A percentile compares a stretch with the other conserved stretches of the same genome.
Conservation (phyloP, 768 basidiomycete species). For the Galerina sulciceps region DNA sequence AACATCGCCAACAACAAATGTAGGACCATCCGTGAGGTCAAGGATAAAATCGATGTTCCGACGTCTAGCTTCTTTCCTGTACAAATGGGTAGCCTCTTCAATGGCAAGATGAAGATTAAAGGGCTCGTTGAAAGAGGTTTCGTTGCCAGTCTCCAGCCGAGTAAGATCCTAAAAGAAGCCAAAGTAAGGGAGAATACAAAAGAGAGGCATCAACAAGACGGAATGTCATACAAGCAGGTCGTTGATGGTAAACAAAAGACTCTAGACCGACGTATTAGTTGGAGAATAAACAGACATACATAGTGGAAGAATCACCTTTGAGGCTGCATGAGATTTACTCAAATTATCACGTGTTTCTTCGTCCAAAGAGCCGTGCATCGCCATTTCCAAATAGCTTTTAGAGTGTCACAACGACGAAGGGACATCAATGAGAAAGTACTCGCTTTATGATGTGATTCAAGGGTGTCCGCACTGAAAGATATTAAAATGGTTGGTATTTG, state of each 20-base stretch:
- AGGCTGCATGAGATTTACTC: constrained; percentile 72
- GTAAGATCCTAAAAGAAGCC: constrained; percentile 62
- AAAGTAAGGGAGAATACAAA: not conserved
- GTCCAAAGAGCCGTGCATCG: constrained; percentile 76
- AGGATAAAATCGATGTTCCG: constrained; percentile 63
- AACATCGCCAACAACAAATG: constrained; percentile 69
- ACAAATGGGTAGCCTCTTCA: constrained; percentile 63
- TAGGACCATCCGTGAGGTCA: constrained; percentile 56
- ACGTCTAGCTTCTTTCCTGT: constrained; percentile 67
- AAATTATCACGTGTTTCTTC: constrained; percentile 76
- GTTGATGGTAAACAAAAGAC: constrained; percentile 81
- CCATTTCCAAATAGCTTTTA: constrained; percentile 74
- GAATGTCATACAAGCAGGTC: constrained; percentile 60
- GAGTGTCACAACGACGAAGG: not conserved
- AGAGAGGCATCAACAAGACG: not conserved
- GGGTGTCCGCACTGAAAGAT: constrained; percentile 64
- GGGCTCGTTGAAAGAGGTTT: constrained; percentile 77
- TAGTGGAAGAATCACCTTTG: constrained; percentile 48
- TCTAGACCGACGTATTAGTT: constrained; percentile 36
- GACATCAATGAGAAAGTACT: constrained; percentile 14
- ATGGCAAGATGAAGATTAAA: constrained; percentile 69
- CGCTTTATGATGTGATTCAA: constrained; percentile 86
- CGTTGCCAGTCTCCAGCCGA: constrained; percentile 73
- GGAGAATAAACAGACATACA: not conserved
- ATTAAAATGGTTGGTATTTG: too few relatives aligned